phyloP scores from a whole-genome alignment of 2,329 filamentous ascomycete genomes.

The Ascomycota sp. region DNA sequence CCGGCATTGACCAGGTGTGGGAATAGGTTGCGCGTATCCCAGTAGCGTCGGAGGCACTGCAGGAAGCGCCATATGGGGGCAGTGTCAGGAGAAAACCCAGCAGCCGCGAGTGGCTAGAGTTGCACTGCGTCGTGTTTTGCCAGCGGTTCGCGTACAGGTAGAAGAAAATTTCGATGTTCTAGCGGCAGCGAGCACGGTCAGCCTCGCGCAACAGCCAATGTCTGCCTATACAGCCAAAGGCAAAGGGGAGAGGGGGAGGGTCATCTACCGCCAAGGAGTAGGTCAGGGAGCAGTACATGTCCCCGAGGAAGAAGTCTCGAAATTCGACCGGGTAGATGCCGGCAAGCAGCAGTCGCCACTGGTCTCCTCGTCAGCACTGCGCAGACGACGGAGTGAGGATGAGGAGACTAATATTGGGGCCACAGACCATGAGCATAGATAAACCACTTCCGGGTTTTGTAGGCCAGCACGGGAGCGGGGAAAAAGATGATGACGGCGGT shows the following conservation, averaged over 20 bases:
- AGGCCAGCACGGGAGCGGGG: slow-evolving; percentile 54
- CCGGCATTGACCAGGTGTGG: slow-evolving; percentile 83
- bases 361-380: no score
- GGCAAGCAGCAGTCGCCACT: slow-evolving; percentile 72
- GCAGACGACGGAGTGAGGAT: no score
- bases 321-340: slow-evolving; percentile 90
- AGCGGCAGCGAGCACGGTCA: no score
- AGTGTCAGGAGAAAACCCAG: slow-evolving; percentile 71
- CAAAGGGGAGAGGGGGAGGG: neutral
- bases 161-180: slow-evolving; percentile 88
- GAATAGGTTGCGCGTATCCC: slow-evolving; percentile 69
- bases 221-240: neutral
- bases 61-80: slow-evolving; percentile 80
- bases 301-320: slow-evolving; percentile 88
- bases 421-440: slow-evolving; percentile 76
- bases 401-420: no score
- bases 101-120: slow-evolving; percentile 63
- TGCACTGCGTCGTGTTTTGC: slow-evolving; percentile 56
- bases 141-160: slow-evolving; percentile 74
- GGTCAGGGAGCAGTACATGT: slow-evolving; percentile 92
- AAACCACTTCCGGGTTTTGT: slow-evolving; percentile 67
- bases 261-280: slow-evolving; percentile 65
- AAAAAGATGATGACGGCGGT: slow-evolving; percentile 51
- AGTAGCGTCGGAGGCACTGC: slow-evolving; percentile 79
- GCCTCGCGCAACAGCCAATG: no score